Evolutionary conservation across 805 yeast genomes (phyloP), one percentile per base, ranked within the genome.

Genomic region (Barnettozyma populi): DNA sequence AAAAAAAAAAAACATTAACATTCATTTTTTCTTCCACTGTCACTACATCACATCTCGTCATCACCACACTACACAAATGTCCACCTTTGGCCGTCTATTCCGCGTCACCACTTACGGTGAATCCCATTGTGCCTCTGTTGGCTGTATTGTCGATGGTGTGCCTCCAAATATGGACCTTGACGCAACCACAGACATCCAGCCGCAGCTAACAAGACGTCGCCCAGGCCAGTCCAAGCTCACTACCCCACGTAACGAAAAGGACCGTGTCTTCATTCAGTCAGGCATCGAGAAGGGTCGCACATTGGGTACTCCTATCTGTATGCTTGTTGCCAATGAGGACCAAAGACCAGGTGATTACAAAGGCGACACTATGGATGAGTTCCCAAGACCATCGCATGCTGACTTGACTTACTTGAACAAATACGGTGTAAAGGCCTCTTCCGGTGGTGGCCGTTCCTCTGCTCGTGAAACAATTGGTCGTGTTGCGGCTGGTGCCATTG

Each of bases 391-490:
- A 24, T 87, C 96, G 27, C 99, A 94, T 68, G 98, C 99, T 18
- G 99, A 94, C 69, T 90, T 76, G 76, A 94, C 99, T 20, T 94
- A 94, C 70, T 73, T 87, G 62, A 74, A 78, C 55, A 94, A 94
- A 69, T 94, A 94, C 70, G 96, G 97, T 38, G 76, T 82, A 57
- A 94, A 94, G 71, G 95, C 97, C 5, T 80, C 95, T 5, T 84
- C 95, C 34, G 99, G 99, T 45, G 99, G 99, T 62, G 99, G 99
- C 53, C 81, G 99, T 65, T 86, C 97, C 11, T 82, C 92, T 40
- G 99, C 99, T 8, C 82, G 99, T 68, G 99, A 94, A 71, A 94
- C 99, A 38, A 94, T 94, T 60, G 99, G 99, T 49, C 81, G 99
- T 68, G 99, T 94, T 46, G 98, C 98, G 42, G 98, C 97, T 8